Conservation (phyloP, 768 basidiomycete species). For the Hygrophorus russula region DNA sequence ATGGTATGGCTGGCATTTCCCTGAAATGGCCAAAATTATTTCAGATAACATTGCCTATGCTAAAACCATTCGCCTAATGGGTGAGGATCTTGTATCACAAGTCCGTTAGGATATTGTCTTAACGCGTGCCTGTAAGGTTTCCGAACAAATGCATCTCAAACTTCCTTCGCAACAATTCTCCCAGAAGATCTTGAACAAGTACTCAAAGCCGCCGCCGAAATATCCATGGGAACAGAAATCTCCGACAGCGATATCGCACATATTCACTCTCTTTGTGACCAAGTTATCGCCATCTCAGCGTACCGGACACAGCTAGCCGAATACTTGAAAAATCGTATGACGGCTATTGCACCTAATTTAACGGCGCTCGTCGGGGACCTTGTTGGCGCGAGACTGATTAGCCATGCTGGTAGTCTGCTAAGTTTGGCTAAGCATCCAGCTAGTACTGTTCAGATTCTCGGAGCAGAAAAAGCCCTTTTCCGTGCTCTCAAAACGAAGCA, state of each 20-base stretch:
- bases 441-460: slow-evolving; percentile 95
- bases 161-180: slow-evolving; percentile 79
- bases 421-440: slow-evolving; percentile 97
- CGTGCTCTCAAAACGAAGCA: slow-evolving; percentile 97
- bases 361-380: slow-evolving; percentile 89
- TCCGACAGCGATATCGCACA: slow-evolving; percentile 95
- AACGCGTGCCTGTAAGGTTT: slow-evolving; percentile 43
- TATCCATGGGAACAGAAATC: slow-evolving; percentile 99
- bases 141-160: slow-evolving; percentile 85
- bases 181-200: slow-evolving; percentile 96
- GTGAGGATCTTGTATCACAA: slow-evolving; percentile 23
- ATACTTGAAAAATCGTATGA: slow-evolving; percentile 97
- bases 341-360: slow-evolving; percentile 93
- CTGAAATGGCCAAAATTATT: slow-evolving; percentile 98
- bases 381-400: slow-evolving; percentile 87
- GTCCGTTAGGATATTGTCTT: not conserved
- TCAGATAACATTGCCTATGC: slow-evolving; percentile 96
- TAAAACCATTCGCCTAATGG: slow-evolving; percentile 88
- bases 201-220: slow-evolving; percentile 90
- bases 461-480: slow-evolving; percentile 98
- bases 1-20: slow-evolving; percentile 99
- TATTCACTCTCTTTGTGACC: slow-evolving; percentile 94
- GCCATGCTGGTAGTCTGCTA: slow-evolving; percentile 91
- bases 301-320: slow-evolving; percentile 94
- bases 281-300: slow-evolving; percentile 91